Evolutionary conservation across 345 rosid species (phyloP), one percentile per base, ranked within the genome.

Genomic region (Lepidium africanum): DNA sequence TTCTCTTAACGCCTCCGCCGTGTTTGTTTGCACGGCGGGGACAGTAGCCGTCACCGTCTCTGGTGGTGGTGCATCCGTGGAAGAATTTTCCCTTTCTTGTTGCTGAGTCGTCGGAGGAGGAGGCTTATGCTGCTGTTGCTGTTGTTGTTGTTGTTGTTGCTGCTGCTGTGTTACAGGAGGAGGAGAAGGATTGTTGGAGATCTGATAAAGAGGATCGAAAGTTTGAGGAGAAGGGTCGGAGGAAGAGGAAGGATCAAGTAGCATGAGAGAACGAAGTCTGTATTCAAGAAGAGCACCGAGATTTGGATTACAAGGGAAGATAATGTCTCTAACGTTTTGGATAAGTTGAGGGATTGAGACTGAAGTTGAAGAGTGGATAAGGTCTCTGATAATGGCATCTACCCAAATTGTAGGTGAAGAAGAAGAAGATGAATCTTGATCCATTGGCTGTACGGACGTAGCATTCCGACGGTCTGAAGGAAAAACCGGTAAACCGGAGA

Each of bases 321-420:
- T 89, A 46, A 91, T 94, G 61, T 94, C 99, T 65, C 96, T 73
- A 10, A 94, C 97, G 81, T 91, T 94, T 69, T 94, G 97, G 63
- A 94, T 87, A 63, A 94, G 91, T 74, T 94, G 99, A 76, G 96
- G 93, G 45, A 94, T 84, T n/a, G 99, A 94, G 36, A 91, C 96
- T 10, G 80, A 76, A 53, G 85, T 75, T 49, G 95, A 86, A 69
- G 76, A 81, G 56, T 86, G 83, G 77, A 94, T 83, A 16, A 94
- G 86, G 81, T 91, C 99, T 73, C 84, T 86, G 36, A 94, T 89
- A 69, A 94, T 85, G 39, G 91, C 86, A 30, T 94, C 97, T 8
- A 94, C 86, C 99, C 97, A 94, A 1, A 95, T 79, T 0, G 77
- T 74, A 33, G 72, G 62, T 6, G 77, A 73, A 21, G 65, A 11